A percentile compares a stretch with the other conserved stretches of the same genome.
Evolutionary conservation across 352 stramenopile species (phyloP).

Genomic region (Blastocystis sp.): DNA sequence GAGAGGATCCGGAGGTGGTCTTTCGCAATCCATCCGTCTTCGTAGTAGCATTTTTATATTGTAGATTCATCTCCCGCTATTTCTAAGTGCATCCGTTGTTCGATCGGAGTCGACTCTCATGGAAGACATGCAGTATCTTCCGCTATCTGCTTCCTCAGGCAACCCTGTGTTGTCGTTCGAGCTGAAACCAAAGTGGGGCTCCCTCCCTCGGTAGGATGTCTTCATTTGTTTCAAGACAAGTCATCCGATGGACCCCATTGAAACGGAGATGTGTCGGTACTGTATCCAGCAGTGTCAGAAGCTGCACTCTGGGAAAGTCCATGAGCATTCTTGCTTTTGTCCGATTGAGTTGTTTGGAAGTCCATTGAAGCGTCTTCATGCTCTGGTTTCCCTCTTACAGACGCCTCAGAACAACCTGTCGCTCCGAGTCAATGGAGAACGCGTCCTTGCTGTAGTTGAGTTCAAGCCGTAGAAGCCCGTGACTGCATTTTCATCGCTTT

Average conservation of each 20-base stretch:
- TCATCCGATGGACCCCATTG: neutral
- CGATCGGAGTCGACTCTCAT: neutral
- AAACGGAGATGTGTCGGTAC: neutral
- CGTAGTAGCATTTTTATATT: neutral
- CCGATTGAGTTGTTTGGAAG: neutral
- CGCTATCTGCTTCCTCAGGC: neutral
- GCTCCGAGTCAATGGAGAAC: neutral
- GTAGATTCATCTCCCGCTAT: neutral
- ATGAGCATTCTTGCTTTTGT: neutral
- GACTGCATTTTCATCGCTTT: too few relatives aligned
- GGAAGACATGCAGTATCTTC: neutral
- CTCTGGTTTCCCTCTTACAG: neutral
- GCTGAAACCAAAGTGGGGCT: slow-evolving; percentile 22
- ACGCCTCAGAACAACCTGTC: slow-evolving; percentile 2
- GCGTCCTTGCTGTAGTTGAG: neutral
- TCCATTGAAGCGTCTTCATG: neutral
- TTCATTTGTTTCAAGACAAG: neutral
- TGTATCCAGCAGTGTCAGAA: slow-evolving; percentile 41
- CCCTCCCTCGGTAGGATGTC: neutral
- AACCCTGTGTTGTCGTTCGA: neutral
- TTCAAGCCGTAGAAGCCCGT: too few relatives aligned
- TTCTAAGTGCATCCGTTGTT: neutral
- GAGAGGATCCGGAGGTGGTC: neutral
- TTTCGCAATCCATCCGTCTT: neutral
- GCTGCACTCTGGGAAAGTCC: neutral